Conservation (phyloP, 306 rosid genomes). For the Dalbergia cultrata region DNA sequence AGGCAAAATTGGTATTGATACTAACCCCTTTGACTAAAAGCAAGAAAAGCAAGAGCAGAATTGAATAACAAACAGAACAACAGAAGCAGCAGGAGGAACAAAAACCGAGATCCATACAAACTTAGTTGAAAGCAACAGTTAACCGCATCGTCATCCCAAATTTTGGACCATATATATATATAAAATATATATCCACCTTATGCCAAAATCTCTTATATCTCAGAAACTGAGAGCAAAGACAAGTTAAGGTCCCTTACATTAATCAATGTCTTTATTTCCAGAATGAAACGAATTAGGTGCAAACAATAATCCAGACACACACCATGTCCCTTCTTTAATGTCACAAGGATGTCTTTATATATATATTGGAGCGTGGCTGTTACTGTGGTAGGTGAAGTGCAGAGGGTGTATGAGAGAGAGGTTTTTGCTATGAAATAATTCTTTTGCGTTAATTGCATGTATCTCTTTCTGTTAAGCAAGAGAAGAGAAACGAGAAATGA, state of each 20-base stretch:
- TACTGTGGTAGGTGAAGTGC: conserved; percentile 87
- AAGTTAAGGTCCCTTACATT: conserved; percentile 9
- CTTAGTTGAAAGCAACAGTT: conserved; percentile 62
- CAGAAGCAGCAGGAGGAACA: conserved; percentile 49
- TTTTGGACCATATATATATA: conserved; percentile 16
- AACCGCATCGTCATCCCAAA: conserved; percentile 58
- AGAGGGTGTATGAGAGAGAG: conserved; percentile 69
- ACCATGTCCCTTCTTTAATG: conserved; percentile 17
- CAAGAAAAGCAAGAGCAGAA: conserved; percentile 43
- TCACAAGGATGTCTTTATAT: conserved; percentile 26
- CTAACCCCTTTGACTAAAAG: conserved; percentile 50
- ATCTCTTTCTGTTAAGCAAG: conserved; percentile 41
- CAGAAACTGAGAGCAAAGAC: conserved; percentile 34
- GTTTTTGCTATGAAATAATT: conserved; percentile 42
- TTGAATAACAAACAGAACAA: conserved; percentile 43
- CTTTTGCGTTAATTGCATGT: conserved; percentile 5
- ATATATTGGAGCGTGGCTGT: conserved; percentile 52
- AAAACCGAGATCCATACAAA: conserved; percentile 54
- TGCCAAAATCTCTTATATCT: conserved; percentile 35
- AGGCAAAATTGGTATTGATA: conserved; percentile 15
- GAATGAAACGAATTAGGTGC: conserved; percentile 10
- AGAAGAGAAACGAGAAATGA: conserved; percentile 49
- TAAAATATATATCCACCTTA: conserved; percentile 42
- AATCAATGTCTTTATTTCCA: neutral
- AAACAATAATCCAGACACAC: neutral